A percentile compares a stretch with the other conserved stretches of the same genome.
phyloP scores from a whole-genome alignment of 495 filamentous ascomycete species.

The Trichocladium uniseriatum region DNA sequence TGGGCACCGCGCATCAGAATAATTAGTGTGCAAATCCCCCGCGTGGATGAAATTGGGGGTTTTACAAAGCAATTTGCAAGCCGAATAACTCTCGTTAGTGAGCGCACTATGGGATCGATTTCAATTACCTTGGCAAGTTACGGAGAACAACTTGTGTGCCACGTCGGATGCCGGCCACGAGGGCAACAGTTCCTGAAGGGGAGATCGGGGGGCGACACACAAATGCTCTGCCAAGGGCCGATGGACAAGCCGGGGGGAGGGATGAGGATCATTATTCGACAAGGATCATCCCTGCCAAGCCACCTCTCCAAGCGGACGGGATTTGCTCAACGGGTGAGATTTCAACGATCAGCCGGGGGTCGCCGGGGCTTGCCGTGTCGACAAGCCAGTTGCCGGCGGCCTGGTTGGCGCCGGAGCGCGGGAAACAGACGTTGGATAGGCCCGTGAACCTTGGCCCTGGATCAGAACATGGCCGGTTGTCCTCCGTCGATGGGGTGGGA shows the following conservation, averaged over 20 bases:
- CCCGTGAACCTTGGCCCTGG: neutral
- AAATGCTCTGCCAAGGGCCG: constrained; percentile 9
- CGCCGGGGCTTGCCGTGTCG: neutral
- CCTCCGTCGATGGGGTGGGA: neutral
- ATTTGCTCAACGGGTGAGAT: constrained; percentile 6
- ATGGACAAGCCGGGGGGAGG: constrained; percentile 15
- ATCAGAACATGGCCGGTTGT: neutral
- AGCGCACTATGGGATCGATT: constrained; percentile 13
- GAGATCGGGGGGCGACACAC: constrained; percentile 4
- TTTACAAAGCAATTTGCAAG: constrained; percentile 10
- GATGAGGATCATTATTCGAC: constrained; percentile 13
- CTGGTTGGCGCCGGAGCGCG: constrained; percentile 3
- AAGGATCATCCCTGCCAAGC: constrained; percentile 15
- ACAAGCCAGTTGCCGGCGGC: constrained; percentile 12
- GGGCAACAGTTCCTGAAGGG: neutral
- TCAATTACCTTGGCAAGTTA: constrained; percentile 5
- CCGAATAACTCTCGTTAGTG: too few relatives aligned
- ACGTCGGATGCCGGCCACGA: constrained; percentile 7
- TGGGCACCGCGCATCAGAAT: constrained; percentile 13
- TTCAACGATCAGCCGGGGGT: too few relatives aligned
- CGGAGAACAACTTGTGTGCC: too few relatives aligned
- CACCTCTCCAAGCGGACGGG: constrained; percentile 18
- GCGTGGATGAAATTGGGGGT: neutral
- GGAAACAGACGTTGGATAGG: neutral
- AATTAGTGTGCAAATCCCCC: constrained; percentile 11